Evolutionary conservation across 257 asterid genomes (phyloP).

Genomic region (Nicotiana knightiana): DNA sequence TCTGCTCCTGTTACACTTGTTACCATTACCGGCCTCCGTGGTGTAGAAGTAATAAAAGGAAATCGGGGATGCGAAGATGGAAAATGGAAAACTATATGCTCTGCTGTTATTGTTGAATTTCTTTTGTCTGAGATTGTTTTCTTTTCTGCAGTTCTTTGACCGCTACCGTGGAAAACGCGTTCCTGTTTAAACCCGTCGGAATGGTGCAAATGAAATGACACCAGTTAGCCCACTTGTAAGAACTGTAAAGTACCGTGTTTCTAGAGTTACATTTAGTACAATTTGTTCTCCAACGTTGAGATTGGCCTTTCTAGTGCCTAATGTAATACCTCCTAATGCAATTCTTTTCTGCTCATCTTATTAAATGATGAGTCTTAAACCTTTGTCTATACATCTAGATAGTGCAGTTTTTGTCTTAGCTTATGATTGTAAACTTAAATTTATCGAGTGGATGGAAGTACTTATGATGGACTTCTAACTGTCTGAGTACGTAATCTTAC

Average conservation of each 20-base stretch:
- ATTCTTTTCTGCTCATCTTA: too few species aligned
- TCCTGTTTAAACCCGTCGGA: conserved; percentile 39
- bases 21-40: background rate
- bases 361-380: too few species aligned
- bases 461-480: too few species aligned
- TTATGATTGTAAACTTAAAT: too few species aligned
- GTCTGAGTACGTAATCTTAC: too few species aligned
- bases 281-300: background rate
- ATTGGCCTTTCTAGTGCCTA: background rate
- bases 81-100: background rate
- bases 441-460: too few species aligned
- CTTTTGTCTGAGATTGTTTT: background rate
- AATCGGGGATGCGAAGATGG: background rate
- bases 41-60: background rate
- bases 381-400: too few species aligned
- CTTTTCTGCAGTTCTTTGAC: conserved; percentile 62
- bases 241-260: conserved; percentile 27
- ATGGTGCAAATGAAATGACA: conserved; percentile 8
- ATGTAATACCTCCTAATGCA: too few species aligned
- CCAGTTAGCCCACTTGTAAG: conserved; percentile 14
- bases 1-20: background rate
- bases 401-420: too few species aligned
- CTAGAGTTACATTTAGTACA: background rate
- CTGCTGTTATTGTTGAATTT: background rate
- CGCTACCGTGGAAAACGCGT: conserved; percentile 75